Evolutionary conservation across 495 filamentous ascomycete species (phyloP).

Genomic region (Xylaria flabelliformis): DNA sequence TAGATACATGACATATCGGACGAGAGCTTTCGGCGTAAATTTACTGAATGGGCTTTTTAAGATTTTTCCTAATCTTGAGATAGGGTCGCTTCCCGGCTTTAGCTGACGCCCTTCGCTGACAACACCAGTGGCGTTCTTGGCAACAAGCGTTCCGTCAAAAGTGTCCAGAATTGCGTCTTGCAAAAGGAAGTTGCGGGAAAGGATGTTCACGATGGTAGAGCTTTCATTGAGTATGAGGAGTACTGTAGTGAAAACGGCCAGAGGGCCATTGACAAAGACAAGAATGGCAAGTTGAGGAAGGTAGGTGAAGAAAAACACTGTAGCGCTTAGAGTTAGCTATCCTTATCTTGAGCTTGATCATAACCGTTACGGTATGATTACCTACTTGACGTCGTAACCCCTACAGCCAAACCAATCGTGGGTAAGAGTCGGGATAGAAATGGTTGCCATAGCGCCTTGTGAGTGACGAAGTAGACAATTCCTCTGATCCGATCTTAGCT

Average conservation of each 20-base stretch:
- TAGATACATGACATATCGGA: slow-evolving; percentile 79
- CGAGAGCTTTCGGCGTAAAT: slow-evolving; percentile 67
- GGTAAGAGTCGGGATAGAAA: slow-evolving; percentile 72
- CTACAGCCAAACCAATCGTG: slow-evolving; percentile 70
- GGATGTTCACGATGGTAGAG: slow-evolving; percentile 74
- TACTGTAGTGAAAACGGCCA: slow-evolving; percentile 78
- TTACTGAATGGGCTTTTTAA: slow-evolving; percentile 71
- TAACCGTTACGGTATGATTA: background rate
- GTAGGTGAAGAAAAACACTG: slow-evolving; percentile 87
- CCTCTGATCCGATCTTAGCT: slow-evolving; percentile 54
- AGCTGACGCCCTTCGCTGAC: slow-evolving; percentile 77
- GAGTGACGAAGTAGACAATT: slow-evolving; percentile 76
- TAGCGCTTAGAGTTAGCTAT: background rate
- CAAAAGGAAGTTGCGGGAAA: slow-evolving; percentile 78
- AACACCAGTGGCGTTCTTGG: slow-evolving; percentile 60
- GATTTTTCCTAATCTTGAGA: slow-evolving; percentile 75
- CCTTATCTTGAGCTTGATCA: background rate
- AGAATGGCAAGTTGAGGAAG: slow-evolving; percentile 84
- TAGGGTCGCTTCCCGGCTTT: slow-evolving; percentile 63
- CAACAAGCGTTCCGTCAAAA: slow-evolving; percentile 82
- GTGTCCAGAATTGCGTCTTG: slow-evolving; percentile 85
- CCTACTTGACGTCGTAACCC: slow-evolving; percentile 57
- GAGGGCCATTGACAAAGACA: slow-evolving; percentile 82
- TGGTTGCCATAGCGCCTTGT: slow-evolving; percentile 70
- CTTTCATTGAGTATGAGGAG: slow-evolving; percentile 83